Conservation (phyloP, 2,329 filamentous ascomycete genomes). For the Sclerotinia minor region DNA sequence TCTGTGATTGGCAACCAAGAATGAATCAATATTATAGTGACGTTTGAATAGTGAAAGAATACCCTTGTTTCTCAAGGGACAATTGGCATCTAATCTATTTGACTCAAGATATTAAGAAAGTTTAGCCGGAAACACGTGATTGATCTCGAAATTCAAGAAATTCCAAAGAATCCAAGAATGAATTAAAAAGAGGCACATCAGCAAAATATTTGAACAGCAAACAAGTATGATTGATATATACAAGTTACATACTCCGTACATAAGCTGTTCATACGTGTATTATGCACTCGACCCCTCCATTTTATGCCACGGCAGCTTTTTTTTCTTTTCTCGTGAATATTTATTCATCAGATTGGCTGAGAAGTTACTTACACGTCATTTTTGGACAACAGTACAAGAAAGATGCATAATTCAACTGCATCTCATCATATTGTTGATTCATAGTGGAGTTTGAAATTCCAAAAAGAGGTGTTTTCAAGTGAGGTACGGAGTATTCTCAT, state of each 20-base stretch:
- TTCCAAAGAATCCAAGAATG: not conserved
- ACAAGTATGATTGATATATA: slow-evolving; percentile 2
- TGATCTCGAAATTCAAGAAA: not conserved
- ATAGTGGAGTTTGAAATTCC: not conserved
- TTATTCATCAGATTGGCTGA: slow-evolving; percentile 1
- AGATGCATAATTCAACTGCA: not conserved
- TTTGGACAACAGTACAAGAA: slow-evolving; percentile 5
- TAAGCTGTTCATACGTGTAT: not conserved
- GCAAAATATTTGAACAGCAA: not conserved
- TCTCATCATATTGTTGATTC: not conserved
- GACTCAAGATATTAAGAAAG: not conserved
- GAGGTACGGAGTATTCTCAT: not conserved
- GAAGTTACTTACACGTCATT: slow-evolving; percentile 12
- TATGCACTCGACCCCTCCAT: not conserved
- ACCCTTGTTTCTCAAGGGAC: slow-evolving; percentile 21
- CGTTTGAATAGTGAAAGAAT: slow-evolving; percentile 19
- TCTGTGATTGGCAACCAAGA: slow-evolving; percentile 23
- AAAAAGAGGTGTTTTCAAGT: not conserved
- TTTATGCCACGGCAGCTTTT: not conserved
- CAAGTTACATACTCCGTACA: too few relatives aligned
- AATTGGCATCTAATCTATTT: slow-evolving; percentile 24
- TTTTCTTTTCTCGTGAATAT: not conserved
- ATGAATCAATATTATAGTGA: slow-evolving; percentile 16
- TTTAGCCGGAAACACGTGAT: slow-evolving; percentile 19
- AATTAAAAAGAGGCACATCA: not conserved